Conservation (phyloP, 768 basidiomycete genomes). For the Tulasnella sp. region DNA sequence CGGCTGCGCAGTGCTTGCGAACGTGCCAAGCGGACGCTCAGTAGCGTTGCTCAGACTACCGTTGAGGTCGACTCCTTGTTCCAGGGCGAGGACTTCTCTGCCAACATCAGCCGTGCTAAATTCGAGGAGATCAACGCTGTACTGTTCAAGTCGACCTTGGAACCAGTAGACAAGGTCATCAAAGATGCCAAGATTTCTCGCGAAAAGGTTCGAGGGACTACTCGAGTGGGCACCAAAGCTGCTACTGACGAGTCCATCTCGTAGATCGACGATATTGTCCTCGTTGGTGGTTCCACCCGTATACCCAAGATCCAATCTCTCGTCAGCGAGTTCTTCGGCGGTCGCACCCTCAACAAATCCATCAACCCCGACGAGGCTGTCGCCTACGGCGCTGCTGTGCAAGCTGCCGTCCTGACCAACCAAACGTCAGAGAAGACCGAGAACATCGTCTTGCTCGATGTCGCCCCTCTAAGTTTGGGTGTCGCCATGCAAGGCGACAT, state of each 20-base stretch:
- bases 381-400: slow-evolving; percentile 98
- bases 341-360: slow-evolving; percentile 97
- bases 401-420: slow-evolving; percentile 96
- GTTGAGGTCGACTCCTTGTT: slow-evolving; percentile 98
- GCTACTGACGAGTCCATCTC: slow-evolving; percentile 1
- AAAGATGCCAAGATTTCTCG: slow-evolving; percentile 98
- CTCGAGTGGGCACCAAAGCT: neutral
- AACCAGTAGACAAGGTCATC: slow-evolving; percentile 97
- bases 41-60: slow-evolving; percentile 96
- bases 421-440: slow-evolving; percentile 98
- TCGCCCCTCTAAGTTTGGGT: slow-evolving; percentile 95
- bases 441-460: slow-evolving; percentile 96
- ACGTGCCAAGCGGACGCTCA: slow-evolving; percentile 97
- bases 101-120: slow-evolving; percentile 97
- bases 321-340: slow-evolving; percentile 97
- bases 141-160: slow-evolving; percentile 93
- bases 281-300: slow-evolving; percentile 99
- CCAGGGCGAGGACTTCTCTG: slow-evolving; percentile 97
- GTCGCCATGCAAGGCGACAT: slow-evolving; percentile 99
- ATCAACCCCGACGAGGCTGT: slow-evolving; percentile 99
- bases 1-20: slow-evolving; percentile 96
- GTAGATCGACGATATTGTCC: slow-evolving; percentile 93
- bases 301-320: slow-evolving; percentile 98
- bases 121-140: slow-evolving; percentile 98
- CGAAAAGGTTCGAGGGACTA: slow-evolving; percentile 40